phyloP scores from a whole-genome alignment of 805 yeast species.

The Ogataea salicorniae region DNA sequence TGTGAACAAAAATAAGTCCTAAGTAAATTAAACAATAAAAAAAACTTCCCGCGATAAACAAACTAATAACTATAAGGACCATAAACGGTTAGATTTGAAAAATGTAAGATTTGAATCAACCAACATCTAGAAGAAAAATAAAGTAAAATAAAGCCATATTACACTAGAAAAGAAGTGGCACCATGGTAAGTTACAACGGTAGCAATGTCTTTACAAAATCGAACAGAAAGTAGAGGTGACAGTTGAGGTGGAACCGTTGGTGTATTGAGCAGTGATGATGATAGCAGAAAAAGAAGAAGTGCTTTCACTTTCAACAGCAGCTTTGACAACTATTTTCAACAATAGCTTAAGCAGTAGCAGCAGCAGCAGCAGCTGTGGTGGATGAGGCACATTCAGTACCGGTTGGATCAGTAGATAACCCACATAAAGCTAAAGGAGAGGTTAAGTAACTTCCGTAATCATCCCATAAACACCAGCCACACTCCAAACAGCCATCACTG shows the following conservation, averaged over 20 bases:
- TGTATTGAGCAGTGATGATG: conserved; percentile 7
- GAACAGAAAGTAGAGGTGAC: conserved; percentile 2
- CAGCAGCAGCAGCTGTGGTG: conserved; percentile 7
- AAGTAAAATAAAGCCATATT: neutral
- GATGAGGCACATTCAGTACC: conserved; percentile 21
- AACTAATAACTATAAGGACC: too few species aligned
- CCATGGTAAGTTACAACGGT: conserved; percentile 9
- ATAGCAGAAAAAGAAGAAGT: conserved; percentile 9
- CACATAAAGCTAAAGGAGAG: conserved; percentile 27
- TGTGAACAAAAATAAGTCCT: too few species aligned
- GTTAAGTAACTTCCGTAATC: conserved; percentile 29
- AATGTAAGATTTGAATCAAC: neutral
- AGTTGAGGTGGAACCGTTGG: conserved; percentile 5
- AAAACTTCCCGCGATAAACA: too few species aligned
- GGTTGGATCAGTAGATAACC: conserved; percentile 30
- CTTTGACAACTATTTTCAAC: conserved; percentile 14
- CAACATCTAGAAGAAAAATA: neutral
- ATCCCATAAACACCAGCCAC: conserved; percentile 36
- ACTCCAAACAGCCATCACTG: conserved; percentile 28
- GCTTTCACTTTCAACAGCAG: conserved; percentile 9
- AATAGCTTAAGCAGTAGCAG: conserved; percentile 6
- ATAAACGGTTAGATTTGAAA: too few species aligned
- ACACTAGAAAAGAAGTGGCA: conserved; percentile 23
- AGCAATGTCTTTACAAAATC: neutral
- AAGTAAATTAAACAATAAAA: too few species aligned